A percentile compares a stretch with the other conserved stretches of the same genome.
These are phyloP conservation scores for Oldenlandia corymbosa DNA, from an alignment of 257 asterid species.

Conservation along the genomic window DNA sequence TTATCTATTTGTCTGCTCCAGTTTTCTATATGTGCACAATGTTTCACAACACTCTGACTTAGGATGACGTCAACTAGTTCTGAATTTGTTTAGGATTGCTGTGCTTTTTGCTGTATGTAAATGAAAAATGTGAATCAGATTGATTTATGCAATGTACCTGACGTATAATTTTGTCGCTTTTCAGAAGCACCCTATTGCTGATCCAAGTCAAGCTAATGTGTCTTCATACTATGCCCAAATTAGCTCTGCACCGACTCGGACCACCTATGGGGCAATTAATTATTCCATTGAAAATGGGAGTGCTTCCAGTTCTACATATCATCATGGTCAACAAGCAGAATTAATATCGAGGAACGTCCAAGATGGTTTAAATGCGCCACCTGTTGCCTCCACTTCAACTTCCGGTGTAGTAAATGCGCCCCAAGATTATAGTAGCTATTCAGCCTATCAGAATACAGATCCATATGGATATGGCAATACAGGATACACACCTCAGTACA, in stretches of 20 bases:
- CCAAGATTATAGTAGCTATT: slow-evolving; percentile 63
- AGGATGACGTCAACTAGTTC: not conserved
- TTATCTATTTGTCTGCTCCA: not conserved
- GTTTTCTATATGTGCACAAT: not conserved
- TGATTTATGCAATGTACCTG: slow-evolving; percentile 14
- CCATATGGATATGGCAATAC: slow-evolving; percentile 72
- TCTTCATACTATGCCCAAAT: slow-evolving; percentile 55
- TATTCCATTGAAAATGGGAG: slow-evolving; percentile 58
- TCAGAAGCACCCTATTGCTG: slow-evolving; percentile 57
- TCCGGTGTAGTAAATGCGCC: slow-evolving; percentile 57
- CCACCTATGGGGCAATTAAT: slow-evolving; percentile 42
- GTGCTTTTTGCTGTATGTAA: not conserved
- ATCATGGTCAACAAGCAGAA: slow-evolving; percentile 45
- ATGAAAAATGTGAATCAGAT: not conserved
- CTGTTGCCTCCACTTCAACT: slow-evolving; percentile 56
- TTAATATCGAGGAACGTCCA: slow-evolving; percentile 42
- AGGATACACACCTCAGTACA: slow-evolving; percentile 63
- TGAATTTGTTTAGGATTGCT: not conserved
- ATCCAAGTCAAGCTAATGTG: slow-evolving; percentile 47
- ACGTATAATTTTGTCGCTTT: slow-evolving; percentile 16
- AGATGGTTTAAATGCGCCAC: slow-evolving; percentile 46
- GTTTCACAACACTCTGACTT: too few species aligned
- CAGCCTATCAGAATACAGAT: slow-evolving; percentile 60
- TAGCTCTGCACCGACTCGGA: slow-evolving; percentile 58
- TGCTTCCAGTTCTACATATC: slow-evolving; percentile 50